phyloP scores from a whole-genome alignment of 495 filamentous ascomycete species.

The Delitschia confertaspora region DNA sequence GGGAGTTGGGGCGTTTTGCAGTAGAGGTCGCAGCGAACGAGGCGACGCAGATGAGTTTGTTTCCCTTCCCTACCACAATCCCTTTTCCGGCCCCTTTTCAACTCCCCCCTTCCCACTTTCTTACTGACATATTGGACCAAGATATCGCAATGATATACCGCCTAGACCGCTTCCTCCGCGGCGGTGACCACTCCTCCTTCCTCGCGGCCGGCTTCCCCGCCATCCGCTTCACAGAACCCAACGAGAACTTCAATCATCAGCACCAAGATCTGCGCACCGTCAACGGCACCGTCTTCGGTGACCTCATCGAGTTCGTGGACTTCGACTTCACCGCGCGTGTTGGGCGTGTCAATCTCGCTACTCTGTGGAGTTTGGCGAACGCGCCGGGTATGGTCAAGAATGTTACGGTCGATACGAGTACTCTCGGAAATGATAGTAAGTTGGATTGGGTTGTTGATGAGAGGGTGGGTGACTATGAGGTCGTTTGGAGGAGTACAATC shows the following conservation, averaged over 20 bases:
- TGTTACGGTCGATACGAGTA: slow-evolving; percentile 39
- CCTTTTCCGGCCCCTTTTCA: too few relatives aligned
- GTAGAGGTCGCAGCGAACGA: slow-evolving; percentile 35
- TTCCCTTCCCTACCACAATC: too few relatives aligned
- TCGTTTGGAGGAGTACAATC: slow-evolving; percentile 43
- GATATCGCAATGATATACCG: slow-evolving; percentile 42
- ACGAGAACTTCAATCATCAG: slow-evolving; percentile 47
- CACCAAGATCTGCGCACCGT: slow-evolving; percentile 44
- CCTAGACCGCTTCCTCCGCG: slow-evolving; percentile 44
- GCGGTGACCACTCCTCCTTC: slow-evolving; percentile 48
- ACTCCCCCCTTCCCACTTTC: too few relatives aligned
- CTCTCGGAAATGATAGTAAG: slow-evolving; percentile 39
- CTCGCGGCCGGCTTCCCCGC: slow-evolving; percentile 43
- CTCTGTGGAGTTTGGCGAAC: slow-evolving; percentile 42
- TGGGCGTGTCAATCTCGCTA: slow-evolving; percentile 43
- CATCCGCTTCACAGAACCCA: slow-evolving; percentile 46
- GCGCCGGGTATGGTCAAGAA: slow-evolving; percentile 40
- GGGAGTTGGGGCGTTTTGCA: slow-evolving; percentile 45
- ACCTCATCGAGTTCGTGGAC: slow-evolving; percentile 45
- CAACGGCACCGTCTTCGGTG: slow-evolving; percentile 43
- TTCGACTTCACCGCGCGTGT: slow-evolving; percentile 44
- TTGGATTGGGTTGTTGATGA: slow-evolving; percentile 38
- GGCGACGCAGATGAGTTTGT: slow-evolving; percentile 34
- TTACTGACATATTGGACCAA: too few relatives aligned
- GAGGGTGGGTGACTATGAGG: slow-evolving; percentile 38